Evolutionary conservation across 2,329 filamentous ascomycete genomes (phyloP), one percentile per base, ranked within the genome.

Genomic region (Aspergillus pseudonomiae): DNA sequence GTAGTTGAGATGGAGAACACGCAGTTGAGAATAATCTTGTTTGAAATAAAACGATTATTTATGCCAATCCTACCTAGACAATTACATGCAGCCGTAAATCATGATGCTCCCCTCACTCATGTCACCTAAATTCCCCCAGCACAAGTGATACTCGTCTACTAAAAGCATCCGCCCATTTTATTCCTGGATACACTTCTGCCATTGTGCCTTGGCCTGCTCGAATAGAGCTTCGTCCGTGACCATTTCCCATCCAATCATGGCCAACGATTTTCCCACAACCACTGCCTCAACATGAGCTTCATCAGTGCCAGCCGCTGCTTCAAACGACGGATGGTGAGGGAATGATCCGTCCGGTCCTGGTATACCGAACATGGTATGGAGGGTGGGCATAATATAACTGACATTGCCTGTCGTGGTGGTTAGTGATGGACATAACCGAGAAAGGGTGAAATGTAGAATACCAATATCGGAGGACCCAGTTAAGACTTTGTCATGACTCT

Each of bases 351-450:
- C 74, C 0, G 74, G 67, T 1, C 78, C 74, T 0, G 79, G 76
- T 39, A 86, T 82, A 1, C 72, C 75, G 62, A 85, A 85, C 36
- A 78, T 80, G 4, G 81, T 80, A 65, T 85, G 83, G 57, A 85
- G 80, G 5, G 78, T 79, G 1, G 83, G 83, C 2, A 82, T 73
- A 1, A 77, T 64, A 57, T 84, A 81, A 14, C 79, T 80, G 11
- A 85, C 82, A 60, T 85, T 85, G 26, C 83, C 83, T 82, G 46
- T 10, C 4, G 6, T 12, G 19, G 6, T 3, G 10, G n/a, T 66
- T 30, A 66, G 64, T 21, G 21, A 16, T 4, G 1, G 5, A 55
- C 9, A 3, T 12, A 3, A 12, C 9, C 19, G 4, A 19, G 19
- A 10, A 21, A 12, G 2, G 12, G 14, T n/a, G n/a, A n/a, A n/a